Evolutionary conservation across 306 rosid species (phyloP), one percentile per base, ranked within the genome.

Genomic region (Cucurbita ficifolia): DNA sequence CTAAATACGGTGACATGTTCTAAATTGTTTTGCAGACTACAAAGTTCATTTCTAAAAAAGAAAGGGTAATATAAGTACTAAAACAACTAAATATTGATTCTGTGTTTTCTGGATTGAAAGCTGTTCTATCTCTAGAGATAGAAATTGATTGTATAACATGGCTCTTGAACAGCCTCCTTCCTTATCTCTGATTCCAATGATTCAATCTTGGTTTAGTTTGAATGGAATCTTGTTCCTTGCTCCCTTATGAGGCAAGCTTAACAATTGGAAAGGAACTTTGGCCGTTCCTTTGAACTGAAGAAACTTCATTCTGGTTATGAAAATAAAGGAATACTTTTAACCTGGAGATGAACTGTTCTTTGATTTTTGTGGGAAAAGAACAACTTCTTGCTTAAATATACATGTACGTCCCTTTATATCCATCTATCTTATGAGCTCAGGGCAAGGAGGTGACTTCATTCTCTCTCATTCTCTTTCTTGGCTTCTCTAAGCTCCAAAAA

Each of bases 231-330:
- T 71, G 85, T 86, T 80, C 95, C 78, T 87, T 85, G 7, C 83
- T 74, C 79, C 71, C 54, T 59, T 5, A 51, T 38, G 76, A 46
- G 82, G 81, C 81, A 84, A 87, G 72, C 78, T 83, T 76, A 72
- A 75, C n/a, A 75, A 36, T 14, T 75, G 77, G 81, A 78, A 84
- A 87, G 86, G 93, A 84, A 87, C 85, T 82, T 56, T 61, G 76
- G 63, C 54, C 84, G 21, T 92, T 83, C 74, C 90, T 87, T 86
- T 24, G 73, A 42, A 55, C 38, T 35, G 81, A 92, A 84, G 89
- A 70, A 69, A 69, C 73, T 69, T 48, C 50, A 61, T 11, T 65
- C 46, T 39, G 68, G 70, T 11, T 22, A 22, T 46, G 73, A 68
- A 68, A 24, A 24, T 22, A 46, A 43, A 68, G 40, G 56, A 46